phyloP scores from a whole-genome alignment of 176 grass and related monocot species.

The Stipa capillata region DNA sequence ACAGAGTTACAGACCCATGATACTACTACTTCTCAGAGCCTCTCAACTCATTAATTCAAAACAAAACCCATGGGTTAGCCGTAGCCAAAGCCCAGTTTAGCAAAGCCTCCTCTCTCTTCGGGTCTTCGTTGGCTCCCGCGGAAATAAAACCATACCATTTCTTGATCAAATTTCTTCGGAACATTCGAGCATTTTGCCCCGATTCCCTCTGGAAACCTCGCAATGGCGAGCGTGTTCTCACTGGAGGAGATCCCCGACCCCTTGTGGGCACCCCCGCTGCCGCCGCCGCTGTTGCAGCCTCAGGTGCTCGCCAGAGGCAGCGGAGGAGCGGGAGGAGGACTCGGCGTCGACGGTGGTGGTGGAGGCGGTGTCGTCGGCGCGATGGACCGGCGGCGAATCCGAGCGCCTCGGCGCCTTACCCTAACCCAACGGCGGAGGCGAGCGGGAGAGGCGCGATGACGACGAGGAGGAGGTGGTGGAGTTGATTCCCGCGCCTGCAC shows the following conservation, averaged over 20 bases:
- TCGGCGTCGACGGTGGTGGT: background rate
- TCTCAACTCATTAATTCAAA: background rate
- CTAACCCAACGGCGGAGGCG: background rate
- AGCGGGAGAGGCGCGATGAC: background rate
- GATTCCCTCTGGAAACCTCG: background rate
- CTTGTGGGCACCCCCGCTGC: slow-evolving; percentile 16
- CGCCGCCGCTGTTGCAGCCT: background rate
- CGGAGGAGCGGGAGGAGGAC: background rate
- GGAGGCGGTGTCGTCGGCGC: no score
- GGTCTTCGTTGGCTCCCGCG: background rate
- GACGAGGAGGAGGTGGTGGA: background rate
- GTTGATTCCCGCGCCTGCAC: background rate
- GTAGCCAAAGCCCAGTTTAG: background rate
- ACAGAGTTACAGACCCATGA: no score
- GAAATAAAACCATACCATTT: background rate
- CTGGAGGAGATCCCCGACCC: slow-evolving; percentile 22
- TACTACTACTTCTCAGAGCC: no score
- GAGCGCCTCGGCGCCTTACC: background rate
- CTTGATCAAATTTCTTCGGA: background rate
- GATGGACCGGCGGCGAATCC: background rate
- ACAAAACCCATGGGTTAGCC: background rate
- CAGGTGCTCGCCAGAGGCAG: background rate
- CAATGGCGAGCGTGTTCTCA: slow-evolving; percentile 48
- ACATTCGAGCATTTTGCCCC: background rate
- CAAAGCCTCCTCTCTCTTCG: background rate